Evolutionary conservation across 805 yeast genomes (phyloP).

Genomic region (Spathaspora girioi): DNA sequence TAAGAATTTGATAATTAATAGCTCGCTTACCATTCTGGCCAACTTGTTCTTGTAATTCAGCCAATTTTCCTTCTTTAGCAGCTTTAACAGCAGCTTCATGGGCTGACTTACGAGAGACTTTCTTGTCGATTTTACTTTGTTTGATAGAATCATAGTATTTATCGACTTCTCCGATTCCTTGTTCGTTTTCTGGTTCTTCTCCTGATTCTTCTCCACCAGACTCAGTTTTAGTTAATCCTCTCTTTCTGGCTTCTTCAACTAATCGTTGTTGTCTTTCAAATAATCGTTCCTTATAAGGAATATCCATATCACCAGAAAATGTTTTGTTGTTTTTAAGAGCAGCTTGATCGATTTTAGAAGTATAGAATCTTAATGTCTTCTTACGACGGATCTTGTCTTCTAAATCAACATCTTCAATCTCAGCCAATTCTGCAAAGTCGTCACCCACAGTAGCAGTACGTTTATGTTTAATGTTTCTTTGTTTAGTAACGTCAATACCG

Average conservation of each 20-base stretch:
- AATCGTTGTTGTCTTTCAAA: conserved; percentile 88
- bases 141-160: conserved; percentile 59
- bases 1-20: conserved; percentile 87
- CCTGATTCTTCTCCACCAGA: conserved; percentile 50
- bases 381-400: conserved; percentile 83
- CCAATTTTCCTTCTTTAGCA: conserved; percentile 78
- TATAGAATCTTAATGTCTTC: conserved; percentile 86
- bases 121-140: conserved; percentile 43
- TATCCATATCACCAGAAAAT: conserved; percentile 78
- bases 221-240: conserved; percentile 52
- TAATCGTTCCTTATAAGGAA: conserved; percentile 87
- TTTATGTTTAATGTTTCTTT: conserved; percentile 46
- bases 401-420: conserved; percentile 73
- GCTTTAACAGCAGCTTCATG: conserved; percentile 74
- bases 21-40: conserved; percentile 92
- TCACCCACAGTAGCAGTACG: conserved; percentile 22
- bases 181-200: conserved; percentile 44
- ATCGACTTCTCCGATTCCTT: conserved; percentile 42
- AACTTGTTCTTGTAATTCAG: conserved; percentile 61
- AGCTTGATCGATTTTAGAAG: conserved; percentile 91
- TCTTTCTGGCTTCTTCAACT: conserved; percentile 79
- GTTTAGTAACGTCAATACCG: conserved; percentile 49
- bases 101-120: conserved; percentile 53
- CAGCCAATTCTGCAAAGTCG: conserved; percentile 65
- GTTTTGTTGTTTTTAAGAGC: conserved; percentile 47